Percentiles rank a stretch among this genome's conserved stretches.
phyloP scores from a whole-genome alignment of 2,329 filamentous ascomycete genomes.

The Pseudocercospora pini-densiflorae region DNA sequence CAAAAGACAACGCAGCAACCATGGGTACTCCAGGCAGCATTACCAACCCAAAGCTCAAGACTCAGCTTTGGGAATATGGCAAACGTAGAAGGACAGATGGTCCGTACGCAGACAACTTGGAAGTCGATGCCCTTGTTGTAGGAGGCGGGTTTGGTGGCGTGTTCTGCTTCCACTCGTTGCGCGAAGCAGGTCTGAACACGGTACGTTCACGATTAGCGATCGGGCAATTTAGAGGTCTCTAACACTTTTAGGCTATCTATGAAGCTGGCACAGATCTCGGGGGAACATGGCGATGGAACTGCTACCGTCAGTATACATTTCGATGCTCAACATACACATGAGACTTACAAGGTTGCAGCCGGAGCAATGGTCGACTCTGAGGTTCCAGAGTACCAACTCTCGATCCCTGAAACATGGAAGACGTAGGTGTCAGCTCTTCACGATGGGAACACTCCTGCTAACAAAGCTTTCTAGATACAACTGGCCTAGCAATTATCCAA shows the following conservation, averaged over 20 bases:
- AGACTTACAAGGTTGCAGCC: slow-evolving; percentile 35
- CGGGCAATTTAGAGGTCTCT: background rate
- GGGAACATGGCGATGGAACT: slow-evolving; percentile 53
- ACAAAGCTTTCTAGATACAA: slow-evolving; percentile 16
- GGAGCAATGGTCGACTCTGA: slow-evolving; percentile 54
- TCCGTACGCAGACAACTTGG: slow-evolving; percentile 35
- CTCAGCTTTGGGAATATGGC: slow-evolving; percentile 27
- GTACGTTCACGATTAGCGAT: background rate
- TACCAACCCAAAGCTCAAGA: slow-evolving; percentile 17
- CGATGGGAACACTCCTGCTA: background rate
- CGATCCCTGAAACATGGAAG: slow-evolving; percentile 51
- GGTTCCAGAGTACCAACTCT: slow-evolving; percentile 54
- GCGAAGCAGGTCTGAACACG: slow-evolving; percentile 1
- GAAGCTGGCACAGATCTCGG: slow-evolving; percentile 44
- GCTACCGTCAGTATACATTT: slow-evolving; percentile 44
- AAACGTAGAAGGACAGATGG: slow-evolving; percentile 24
- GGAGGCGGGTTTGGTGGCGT: slow-evolving; percentile 52
- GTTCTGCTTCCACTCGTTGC: slow-evolving; percentile 39
- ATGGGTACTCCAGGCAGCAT: background rate
- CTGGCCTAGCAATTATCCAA: slow-evolving; percentile 30
- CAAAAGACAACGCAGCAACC: background rate
- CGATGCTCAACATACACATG: background rate
- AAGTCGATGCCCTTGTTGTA: slow-evolving; percentile 36
- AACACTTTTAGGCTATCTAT: slow-evolving; percentile 31
- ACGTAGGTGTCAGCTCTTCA: slow-evolving; percentile 41